Base-by-base conservation (phyloP, 208 protist species). In the Crithidia mellificae region DNA sequence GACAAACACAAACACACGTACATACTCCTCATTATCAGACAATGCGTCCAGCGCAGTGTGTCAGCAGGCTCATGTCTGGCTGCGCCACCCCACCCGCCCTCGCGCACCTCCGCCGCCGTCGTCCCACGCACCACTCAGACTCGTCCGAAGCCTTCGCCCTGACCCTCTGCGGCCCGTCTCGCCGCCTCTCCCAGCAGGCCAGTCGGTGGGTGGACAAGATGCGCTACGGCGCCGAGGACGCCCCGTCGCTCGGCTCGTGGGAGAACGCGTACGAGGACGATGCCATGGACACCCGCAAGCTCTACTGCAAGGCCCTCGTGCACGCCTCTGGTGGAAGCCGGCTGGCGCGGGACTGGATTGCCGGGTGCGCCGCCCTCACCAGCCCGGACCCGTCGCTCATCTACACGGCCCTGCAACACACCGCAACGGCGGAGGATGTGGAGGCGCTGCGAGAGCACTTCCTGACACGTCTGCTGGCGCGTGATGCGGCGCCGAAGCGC, bases 221-320 rank as follows among this genome's bases (percentile, higher is more conserved):
- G 22, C 77, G 71, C 36, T 91, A 90, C 63, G 90, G 90, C 41
- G 59, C 78, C 19, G 63, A 68, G 17, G 63, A 63, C 19, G 77
- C 78, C 0, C 86, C 87, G 27, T 64, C 78, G 47, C 78, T 92
- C 43, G 90, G 86, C 22, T 72, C 58, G 53, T 74, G 57, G 55
- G 71, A 50, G 44, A 74, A 72, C 46, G 50, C 74, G 22, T 75
- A 63, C 41, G 72, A 71, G 25, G 73, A 74, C 24, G 68, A 67
- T 12, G 73, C 80, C 20, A 61, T 87, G 38, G 52, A 62, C 54
- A 85, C 80, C 34, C 84, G 77, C 6, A 79, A 87, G 62, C 69
- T 88, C 15, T 95, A 95, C 75, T 93, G 87, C 70, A 90, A 92
- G 66, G 90, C 90, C 15, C 80, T 93, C 38, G 68, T 93, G 39